Percentiles rank a stretch among this genome's conserved stretches.
Evolutionary conservation across 106 monocot genomes (phyloP).

Genomic region (Cymbidium sinense): DNA sequence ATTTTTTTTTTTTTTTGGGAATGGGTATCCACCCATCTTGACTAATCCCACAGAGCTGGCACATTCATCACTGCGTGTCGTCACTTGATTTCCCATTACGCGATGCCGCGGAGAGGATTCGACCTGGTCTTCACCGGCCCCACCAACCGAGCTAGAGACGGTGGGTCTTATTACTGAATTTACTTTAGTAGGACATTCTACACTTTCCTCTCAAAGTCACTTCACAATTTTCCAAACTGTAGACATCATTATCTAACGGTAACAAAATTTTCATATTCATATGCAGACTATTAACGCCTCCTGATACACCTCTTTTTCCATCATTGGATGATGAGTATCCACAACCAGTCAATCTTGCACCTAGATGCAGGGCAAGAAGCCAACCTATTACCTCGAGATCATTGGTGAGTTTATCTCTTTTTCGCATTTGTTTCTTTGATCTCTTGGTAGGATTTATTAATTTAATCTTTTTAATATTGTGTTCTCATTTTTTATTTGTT

Average conservation of each 20-base stretch:
- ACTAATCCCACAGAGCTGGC: too few species aligned
- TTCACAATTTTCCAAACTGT: neutral
- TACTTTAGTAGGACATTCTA: too few species aligned
- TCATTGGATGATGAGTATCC: constrained; percentile 83
- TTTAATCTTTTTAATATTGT: neutral
- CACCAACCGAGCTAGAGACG: too few species aligned
- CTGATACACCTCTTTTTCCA: constrained; percentile 91
- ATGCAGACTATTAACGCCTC: constrained; percentile 90
- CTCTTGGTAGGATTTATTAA: neutral
- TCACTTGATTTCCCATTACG: too few species aligned
- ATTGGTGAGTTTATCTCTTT: constrained; percentile 31
- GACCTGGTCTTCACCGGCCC: too few species aligned
- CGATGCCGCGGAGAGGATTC: too few species aligned
- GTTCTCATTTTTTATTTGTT: neutral
- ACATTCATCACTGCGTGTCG: too few species aligned
- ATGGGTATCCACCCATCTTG: too few species aligned
- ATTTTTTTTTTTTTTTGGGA: too few species aligned
- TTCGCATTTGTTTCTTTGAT: neutral
- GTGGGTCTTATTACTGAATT: too few species aligned
- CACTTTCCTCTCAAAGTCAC: neutral
- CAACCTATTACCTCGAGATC: constrained; percentile 50
- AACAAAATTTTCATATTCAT: neutral
- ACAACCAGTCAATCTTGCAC: constrained; percentile 22
- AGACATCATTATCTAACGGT: too few species aligned
- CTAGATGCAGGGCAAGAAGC: constrained; percentile 61